Conservation (phyloP, 345 rosid species). For the Atalantia buxifolia region DNA sequence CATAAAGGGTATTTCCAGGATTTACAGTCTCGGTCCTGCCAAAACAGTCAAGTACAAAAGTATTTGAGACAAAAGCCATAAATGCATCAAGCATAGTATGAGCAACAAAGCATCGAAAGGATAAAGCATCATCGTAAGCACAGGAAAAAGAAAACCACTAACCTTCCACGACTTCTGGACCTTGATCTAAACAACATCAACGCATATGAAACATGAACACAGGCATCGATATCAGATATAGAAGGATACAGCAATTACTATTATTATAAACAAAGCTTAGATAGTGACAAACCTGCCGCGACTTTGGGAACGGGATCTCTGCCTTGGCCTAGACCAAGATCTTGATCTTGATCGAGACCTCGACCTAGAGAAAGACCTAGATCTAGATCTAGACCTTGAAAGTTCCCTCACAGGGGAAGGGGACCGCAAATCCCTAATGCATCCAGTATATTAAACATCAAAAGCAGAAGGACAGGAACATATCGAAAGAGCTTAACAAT, state of each 20-base stretch:
- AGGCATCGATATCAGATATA: neutral
- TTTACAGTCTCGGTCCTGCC: conserved; percentile 48
- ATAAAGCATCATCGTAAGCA: neutral
- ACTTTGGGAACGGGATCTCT: conserved; percentile 59
- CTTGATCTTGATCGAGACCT: conserved; percentile 58
- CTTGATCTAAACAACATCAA: conserved; percentile 53
- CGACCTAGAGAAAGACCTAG: conserved; percentile 39
- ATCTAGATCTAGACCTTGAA: conserved; percentile 41
- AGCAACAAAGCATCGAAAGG: neutral
- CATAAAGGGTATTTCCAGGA: conserved; percentile 86
- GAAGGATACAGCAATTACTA: neutral
- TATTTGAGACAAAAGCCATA: neutral
- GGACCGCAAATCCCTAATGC: conserved; percentile 55
- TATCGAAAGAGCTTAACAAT: neutral
- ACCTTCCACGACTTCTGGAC: conserved; percentile 87
- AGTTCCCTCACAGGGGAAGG: conserved; percentile 68
- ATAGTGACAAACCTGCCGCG: conserved; percentile 79
- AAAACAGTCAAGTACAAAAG: neutral
- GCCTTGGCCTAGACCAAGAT: conserved; percentile 63
- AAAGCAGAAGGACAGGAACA: neutral
- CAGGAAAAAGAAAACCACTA: conserved; percentile 18
- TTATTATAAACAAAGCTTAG: neutral
- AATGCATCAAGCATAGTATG: neutral
- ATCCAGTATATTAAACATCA: neutral
- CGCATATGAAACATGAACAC: conserved; percentile 2